These are phyloP conservation scores for Cydonia oblonga DNA, from an alignment of 331 rosid genomes.

Conservation along the genomic window DNA sequence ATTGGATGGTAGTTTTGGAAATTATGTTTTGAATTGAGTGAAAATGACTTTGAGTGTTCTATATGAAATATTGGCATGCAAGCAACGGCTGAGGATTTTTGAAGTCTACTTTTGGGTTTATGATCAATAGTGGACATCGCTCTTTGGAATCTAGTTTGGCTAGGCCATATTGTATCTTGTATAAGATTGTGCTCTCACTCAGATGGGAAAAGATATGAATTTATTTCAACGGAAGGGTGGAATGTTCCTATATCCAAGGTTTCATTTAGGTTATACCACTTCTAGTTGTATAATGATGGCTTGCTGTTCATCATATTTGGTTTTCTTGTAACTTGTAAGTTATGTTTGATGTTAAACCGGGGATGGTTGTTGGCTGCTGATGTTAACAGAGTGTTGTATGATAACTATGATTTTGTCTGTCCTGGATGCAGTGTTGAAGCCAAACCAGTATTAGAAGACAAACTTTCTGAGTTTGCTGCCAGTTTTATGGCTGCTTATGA, in stretches of 20 bases:
- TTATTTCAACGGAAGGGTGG: background rate
- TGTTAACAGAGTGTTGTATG: background rate
- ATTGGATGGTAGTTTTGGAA: background rate
- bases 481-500: slow-evolving; percentile 74
- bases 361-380: background rate
- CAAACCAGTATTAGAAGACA: slow-evolving; percentile 58
- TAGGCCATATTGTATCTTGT: background rate
- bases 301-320: background rate
- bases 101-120: background rate
- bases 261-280: background rate
- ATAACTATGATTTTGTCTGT: slow-evolving; percentile 4
- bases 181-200: background rate
- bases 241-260: background rate
- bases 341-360: background rate
- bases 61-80: background rate
- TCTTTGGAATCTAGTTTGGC: background rate
- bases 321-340: background rate
- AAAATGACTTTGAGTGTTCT: background rate
- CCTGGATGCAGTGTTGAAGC: slow-evolving; percentile 66
- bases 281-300: background rate
- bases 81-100: background rate
- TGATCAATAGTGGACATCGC: background rate
- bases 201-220: background rate
- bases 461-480: slow-evolving; percentile 58
- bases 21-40: background rate